Conservation (phyloP, 2,329 filamentous ascomycete genomes). For the Hypomyces perniciosus region DNA sequence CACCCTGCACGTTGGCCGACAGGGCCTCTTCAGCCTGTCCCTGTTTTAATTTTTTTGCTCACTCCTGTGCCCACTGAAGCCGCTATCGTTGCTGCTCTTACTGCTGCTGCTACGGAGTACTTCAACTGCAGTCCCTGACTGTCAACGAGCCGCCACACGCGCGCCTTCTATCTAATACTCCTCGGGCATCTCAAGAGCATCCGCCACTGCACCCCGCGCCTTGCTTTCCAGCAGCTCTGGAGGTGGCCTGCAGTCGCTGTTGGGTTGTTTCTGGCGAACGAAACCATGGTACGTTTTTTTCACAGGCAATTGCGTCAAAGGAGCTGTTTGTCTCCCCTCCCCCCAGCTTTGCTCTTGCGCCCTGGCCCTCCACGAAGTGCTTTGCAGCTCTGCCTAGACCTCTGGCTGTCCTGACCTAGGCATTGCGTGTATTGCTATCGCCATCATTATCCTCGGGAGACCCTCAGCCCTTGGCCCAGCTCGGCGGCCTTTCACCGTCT, state of each 20-base stretch:
- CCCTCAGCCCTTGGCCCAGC: background rate
- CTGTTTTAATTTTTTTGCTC: background rate
- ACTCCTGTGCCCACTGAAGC: background rate
- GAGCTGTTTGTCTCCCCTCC: background rate
- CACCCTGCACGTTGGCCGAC: background rate
- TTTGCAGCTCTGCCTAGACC: too few relatives aligned
- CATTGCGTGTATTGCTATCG: background rate
- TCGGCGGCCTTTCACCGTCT: background rate
- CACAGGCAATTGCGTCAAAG: background rate
- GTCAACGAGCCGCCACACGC: slow-evolving; percentile 8
- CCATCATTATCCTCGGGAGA: background rate
- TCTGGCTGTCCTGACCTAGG: background rate
- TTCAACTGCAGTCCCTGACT: background rate
- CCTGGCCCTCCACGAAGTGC: too few relatives aligned
- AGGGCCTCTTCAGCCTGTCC: background rate
- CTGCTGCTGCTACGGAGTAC: slow-evolving; percentile 2
- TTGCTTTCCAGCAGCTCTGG: background rate
- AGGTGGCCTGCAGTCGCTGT: background rate
- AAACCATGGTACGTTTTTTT: slow-evolving; percentile 10
- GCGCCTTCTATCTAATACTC: slow-evolving; percentile 5
- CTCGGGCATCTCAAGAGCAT: background rate
- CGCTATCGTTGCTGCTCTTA: slow-evolving; percentile 1
- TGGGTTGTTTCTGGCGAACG: slow-evolving; percentile 3
- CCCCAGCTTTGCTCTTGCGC: background rate
- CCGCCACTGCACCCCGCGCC: too few relatives aligned